phyloP scores from a whole-genome alignment of 2,329 filamentous ascomycete species.

The Colletotrichum neosansevieriae region DNA sequence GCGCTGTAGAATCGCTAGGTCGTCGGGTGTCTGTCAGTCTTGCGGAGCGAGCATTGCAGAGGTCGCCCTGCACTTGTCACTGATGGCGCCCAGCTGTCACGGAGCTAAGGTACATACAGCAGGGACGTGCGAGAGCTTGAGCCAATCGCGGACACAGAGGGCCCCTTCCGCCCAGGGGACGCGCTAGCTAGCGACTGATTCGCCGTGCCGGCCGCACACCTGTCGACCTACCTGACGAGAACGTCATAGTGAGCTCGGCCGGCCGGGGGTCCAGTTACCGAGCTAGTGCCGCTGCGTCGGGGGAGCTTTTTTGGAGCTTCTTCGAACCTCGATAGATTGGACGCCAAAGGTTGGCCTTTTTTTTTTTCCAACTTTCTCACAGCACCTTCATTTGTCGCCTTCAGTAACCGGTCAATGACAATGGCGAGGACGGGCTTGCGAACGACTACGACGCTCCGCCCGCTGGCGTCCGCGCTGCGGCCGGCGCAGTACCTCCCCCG shows the following conservation, averaged over 20 bases:
- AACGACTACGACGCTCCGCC: constrained; percentile 30
- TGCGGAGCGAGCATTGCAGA: no score
- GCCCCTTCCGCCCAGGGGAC: constrained; percentile 2
- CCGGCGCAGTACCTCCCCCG: constrained; percentile 38
- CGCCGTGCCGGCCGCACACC: constrained; percentile 1
- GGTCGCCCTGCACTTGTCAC: not conserved
- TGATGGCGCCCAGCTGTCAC: constrained; percentile 5
- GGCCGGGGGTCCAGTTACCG: constrained; percentile 36
- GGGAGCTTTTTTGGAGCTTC: constrained; percentile 17
- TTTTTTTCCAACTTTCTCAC: not conserved
- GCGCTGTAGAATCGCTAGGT: no score
- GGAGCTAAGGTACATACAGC: not conserved
- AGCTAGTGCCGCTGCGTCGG: constrained; percentile 30
- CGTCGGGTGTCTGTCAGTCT: no score
- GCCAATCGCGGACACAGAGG: constrained; percentile 35
- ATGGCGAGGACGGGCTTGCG: constrained; percentile 33
- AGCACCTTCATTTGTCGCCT: not conserved
- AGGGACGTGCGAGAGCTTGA: constrained; percentile 21
- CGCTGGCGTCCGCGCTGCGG: constrained; percentile 34
- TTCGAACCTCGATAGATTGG: not conserved
- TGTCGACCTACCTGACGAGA: no score
- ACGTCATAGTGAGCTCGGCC: constrained; percentile 38
- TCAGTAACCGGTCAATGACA: not conserved
- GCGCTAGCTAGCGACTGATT: constrained; percentile 28
- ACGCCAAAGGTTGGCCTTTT: not conserved